Percentiles rank a stretch among this genome's conserved stretches.
These are phyloP conservation scores for Aspergillus mulundensis DNA, from an alignment of 495 filamentous ascomycete genomes.

Conservation along the genomic window DNA sequence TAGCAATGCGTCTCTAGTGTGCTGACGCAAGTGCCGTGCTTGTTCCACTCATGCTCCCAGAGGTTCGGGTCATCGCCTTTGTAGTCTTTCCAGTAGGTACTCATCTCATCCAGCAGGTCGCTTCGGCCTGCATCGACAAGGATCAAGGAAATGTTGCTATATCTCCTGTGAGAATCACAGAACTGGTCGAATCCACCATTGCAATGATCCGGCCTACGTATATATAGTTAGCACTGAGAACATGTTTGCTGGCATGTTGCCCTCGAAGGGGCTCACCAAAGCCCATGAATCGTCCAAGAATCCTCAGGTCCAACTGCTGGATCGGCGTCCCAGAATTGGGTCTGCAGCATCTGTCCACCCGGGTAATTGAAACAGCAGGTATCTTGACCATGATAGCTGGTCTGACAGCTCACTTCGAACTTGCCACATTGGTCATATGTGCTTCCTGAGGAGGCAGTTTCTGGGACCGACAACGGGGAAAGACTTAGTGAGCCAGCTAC, in stretches of 20 bases:
- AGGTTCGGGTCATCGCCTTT: constrained; percentile 61
- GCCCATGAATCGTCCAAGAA: constrained; percentile 85
- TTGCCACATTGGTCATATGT: constrained; percentile 38
- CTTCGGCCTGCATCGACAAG: constrained; percentile 57
- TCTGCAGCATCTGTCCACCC: constrained; percentile 72
- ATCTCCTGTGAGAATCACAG: constrained; percentile 64
- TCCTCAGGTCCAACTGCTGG: constrained; percentile 67
- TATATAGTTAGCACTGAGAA: neutral
- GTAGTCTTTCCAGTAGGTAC: constrained; percentile 71
- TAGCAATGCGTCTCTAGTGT: constrained; percentile 72
- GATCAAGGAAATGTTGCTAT: constrained; percentile 67
- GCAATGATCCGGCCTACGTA: constrained; percentile 74
- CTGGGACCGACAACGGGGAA: constrained; percentile 18
- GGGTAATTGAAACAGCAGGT: constrained; percentile 82
- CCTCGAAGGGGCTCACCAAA: constrained; percentile 51
- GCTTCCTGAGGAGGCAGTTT: constrained; percentile 6
- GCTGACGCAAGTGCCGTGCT: constrained; percentile 66
- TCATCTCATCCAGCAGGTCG: constrained; percentile 68
- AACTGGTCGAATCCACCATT: constrained; percentile 73
- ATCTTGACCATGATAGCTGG: constrained; percentile 50
- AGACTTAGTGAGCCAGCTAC: constrained; percentile 33
- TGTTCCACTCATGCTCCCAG: constrained; percentile 87
- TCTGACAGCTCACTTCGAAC: constrained; percentile 55
- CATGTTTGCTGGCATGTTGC: neutral
- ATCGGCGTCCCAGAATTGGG: constrained; percentile 83